Evolutionary conservation across 495 filamentous ascomycete genomes (phyloP).

Genomic region (Alectoria sarmentosa): DNA sequence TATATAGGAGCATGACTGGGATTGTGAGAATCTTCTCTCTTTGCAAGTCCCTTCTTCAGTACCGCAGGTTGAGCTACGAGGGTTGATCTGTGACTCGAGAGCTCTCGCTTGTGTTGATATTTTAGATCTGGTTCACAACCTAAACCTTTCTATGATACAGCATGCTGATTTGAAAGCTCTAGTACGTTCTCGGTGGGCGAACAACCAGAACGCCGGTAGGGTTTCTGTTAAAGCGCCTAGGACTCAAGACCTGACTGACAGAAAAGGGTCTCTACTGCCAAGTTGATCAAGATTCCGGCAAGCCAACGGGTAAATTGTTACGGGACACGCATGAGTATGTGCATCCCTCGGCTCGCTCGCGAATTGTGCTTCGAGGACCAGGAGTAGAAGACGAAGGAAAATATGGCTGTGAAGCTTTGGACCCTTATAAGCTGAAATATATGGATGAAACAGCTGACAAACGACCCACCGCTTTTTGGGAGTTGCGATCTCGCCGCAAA

Average conservation of each 20-base stretch:
- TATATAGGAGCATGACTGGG: slow-evolving; percentile 25
- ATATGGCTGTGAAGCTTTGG: slow-evolving; percentile 24
- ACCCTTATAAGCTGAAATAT: slow-evolving; percentile 23
- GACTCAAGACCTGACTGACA: not conserved
- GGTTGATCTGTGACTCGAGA: too few relatives aligned
- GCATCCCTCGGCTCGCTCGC: slow-evolving; percentile 24
- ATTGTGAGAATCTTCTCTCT: too few relatives aligned
- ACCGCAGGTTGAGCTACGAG: too few relatives aligned
- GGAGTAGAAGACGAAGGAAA: slow-evolving; percentile 23
- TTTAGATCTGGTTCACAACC: too few relatives aligned
- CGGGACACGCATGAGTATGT: slow-evolving; percentile 28
- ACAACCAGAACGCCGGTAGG: slow-evolving; percentile 23
- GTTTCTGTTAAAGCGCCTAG: not conserved
- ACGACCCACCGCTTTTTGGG: slow-evolving; percentile 23
- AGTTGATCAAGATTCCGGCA: slow-evolving; percentile 22
- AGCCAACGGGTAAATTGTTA: slow-evolving; percentile 13
- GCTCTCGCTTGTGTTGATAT: too few relatives aligned
- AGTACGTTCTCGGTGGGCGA: slow-evolving; percentile 23
- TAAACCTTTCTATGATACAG: too few relatives aligned
- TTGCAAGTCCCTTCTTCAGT: too few relatives aligned
- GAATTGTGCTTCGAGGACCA: slow-evolving; percentile 20
- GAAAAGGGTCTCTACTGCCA: slow-evolving; percentile 14
- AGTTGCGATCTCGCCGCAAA: slow-evolving; percentile 18
- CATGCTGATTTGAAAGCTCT: too few relatives aligned
- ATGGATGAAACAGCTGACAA: slow-evolving; percentile 19